Evolutionary conservation across 768 basidiomycete genomes (phyloP).

Genomic region (Trametes gibbosa): DNA sequence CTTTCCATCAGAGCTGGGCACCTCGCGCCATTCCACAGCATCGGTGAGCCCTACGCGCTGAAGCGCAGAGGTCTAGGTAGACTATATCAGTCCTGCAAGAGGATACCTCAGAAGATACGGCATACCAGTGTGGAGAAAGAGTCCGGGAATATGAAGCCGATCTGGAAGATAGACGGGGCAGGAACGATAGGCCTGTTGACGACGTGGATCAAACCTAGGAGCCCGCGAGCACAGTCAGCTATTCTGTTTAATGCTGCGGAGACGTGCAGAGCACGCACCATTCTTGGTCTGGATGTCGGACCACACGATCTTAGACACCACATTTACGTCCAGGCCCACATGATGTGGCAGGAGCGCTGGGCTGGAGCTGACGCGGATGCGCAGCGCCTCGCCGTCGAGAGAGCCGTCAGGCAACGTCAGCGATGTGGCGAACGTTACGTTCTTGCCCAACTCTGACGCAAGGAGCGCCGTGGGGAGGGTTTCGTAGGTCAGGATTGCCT

Average conservation of each 20-base stretch:
- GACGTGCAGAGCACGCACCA: constrained; percentile 37
- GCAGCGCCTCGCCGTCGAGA: constrained; percentile 43
- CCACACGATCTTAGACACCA: constrained; percentile 42
- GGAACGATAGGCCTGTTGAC: constrained; percentile 55
- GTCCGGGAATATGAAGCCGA: constrained; percentile 40
- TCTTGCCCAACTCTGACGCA: constrained; percentile 42
- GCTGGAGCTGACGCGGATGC: constrained; percentile 40
- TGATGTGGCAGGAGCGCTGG: constrained; percentile 28
- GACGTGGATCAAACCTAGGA: constrained; percentile 49
- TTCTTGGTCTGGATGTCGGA: constrained; percentile 45
- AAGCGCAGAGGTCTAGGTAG: constrained; percentile 49
- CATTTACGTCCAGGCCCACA: constrained; percentile 38
- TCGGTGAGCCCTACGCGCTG: constrained; percentile 49
- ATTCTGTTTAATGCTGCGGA: neutral
- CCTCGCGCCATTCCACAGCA: constrained; percentile 45
- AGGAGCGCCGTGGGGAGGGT: constrained; percentile 43
- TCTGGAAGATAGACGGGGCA: constrained; percentile 50
- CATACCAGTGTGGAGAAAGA: constrained; percentile 50
- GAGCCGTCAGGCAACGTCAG: constrained; percentile 41
- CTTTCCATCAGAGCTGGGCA: constrained; percentile 31
- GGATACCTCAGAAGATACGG: neutral
- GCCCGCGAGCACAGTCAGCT: neutral
- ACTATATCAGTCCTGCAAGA: neutral
- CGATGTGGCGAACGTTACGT: constrained; percentile 52
- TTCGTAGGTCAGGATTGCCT: constrained; percentile 56